These are phyloP conservation scores for Casaregolazyma suthepensis DNA, from an alignment of 1,139 yeast species.

Conservation along the genomic window DNA sequence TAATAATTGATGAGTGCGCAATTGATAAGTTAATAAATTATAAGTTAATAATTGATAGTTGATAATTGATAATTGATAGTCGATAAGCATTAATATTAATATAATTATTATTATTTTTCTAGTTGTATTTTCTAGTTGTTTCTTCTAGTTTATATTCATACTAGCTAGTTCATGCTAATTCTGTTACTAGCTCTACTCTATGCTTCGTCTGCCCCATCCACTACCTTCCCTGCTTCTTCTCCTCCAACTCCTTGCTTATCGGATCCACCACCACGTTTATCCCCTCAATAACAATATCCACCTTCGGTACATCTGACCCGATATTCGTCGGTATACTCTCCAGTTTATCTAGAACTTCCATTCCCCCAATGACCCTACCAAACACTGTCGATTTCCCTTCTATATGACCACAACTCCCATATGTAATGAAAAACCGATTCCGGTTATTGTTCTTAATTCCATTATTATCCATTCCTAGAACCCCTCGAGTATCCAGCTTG, in stretches of 20 bases:
- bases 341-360: constrained; percentile 65
- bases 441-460: constrained; percentile 56
- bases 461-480: constrained; percentile 72
- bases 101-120: too few relatives aligned
- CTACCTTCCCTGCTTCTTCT: neutral
- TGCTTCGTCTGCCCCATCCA: too few relatives aligned
- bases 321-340: constrained; percentile 34
- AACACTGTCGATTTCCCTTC: constrained; percentile 72
- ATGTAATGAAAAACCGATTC: constrained; percentile 76
- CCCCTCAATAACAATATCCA: neutral
- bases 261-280: constrained; percentile 2
- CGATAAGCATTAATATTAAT: too few relatives aligned
- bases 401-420: constrained; percentile 65
- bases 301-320: neutral
- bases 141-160: too few relatives aligned
- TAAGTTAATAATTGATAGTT: too few relatives aligned
- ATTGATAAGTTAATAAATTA: too few relatives aligned
- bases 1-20: neutral
- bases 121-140: too few relatives aligned
- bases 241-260: constrained; percentile 1
- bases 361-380: constrained; percentile 73
- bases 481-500: constrained; percentile 75
- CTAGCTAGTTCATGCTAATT: too few relatives aligned
- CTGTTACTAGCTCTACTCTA: too few relatives aligned
- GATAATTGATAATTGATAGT: too few relatives aligned